A percentile compares a stretch with the other conserved stretches of the same genome.
These are phyloP conservation scores for Phialocephala subalpina DNA, from an alignment of 2,329 filamentous ascomycete genomes.

Conservation along the genomic window DNA sequence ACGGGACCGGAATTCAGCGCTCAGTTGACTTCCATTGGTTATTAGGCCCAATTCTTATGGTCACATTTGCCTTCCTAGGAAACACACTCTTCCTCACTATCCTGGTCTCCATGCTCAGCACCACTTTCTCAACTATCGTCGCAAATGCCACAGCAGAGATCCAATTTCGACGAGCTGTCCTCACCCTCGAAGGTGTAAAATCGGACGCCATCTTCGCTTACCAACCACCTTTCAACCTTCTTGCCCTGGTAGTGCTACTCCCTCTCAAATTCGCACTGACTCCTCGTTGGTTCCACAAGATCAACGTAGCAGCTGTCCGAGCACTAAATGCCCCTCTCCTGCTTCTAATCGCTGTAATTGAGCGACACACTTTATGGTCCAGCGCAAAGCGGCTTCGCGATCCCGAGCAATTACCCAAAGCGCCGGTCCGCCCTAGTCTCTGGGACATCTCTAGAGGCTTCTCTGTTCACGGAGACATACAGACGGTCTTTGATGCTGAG, in stretches of 20 bases:
- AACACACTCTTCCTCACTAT: constrained; percentile 92
- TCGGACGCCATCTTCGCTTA: constrained; percentile 71
- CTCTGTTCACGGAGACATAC: constrained; percentile 42
- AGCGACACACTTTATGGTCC: constrained; percentile 74
- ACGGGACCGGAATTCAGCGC: constrained; percentile 62
- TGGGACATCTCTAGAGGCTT: constrained; percentile 42
- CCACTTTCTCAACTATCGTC: constrained; percentile 83
- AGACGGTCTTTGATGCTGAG: constrained; percentile 43
- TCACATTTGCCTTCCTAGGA: constrained; percentile 84
- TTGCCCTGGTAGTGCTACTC: constrained; percentile 76
- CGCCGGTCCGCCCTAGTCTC: constrained; percentile 28
- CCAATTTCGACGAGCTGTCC: constrained; percentile 80
- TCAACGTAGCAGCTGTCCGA: constrained; percentile 80
- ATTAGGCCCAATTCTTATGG: constrained; percentile 82
- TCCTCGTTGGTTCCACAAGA: constrained; percentile 90
- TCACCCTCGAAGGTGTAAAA: constrained; percentile 87
- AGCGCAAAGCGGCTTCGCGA: constrained; percentile 31
- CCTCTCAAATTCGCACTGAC: constrained; percentile 81
- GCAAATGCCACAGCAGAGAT: constrained; percentile 83
- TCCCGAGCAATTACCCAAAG: constrained; percentile 35
- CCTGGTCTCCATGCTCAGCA: constrained; percentile 84
- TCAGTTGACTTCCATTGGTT: constrained; percentile 75
- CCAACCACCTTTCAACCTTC: constrained; percentile 82
- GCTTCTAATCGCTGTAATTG: constrained; percentile 73
- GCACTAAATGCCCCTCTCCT: constrained; percentile 79